A percentile compares a stretch with the other conserved stretches of the same genome.
Evolutionary conservation across 164 flowering plant species (phyloP).

Genomic region (Warburgia ugandensis): DNA sequence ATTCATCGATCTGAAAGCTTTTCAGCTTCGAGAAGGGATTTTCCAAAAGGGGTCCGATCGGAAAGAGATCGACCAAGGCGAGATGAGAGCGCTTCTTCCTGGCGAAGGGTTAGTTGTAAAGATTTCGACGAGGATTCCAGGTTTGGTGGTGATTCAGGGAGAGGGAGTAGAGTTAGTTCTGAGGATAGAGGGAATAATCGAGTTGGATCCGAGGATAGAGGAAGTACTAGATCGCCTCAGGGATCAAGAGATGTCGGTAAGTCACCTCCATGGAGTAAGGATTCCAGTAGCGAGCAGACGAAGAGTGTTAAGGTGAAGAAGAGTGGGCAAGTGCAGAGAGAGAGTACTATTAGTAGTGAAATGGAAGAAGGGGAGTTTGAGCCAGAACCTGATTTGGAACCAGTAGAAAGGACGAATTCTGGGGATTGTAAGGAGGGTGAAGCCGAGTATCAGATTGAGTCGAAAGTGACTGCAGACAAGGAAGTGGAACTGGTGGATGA

Average conservation of each 20-base stretch:
- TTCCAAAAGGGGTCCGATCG: slow-evolving; percentile 80
- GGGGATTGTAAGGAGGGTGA: slow-evolving; percentile 14
- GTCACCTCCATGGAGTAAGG: slow-evolving; percentile 41
- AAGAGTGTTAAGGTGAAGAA: slow-evolving; percentile 80
- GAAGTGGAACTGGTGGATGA: slow-evolving; percentile 12
- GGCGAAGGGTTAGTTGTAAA: slow-evolving; percentile 54
- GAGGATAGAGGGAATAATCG: slow-evolving; percentile 20
- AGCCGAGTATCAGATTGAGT: slow-evolving; percentile 10
- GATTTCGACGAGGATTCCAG: slow-evolving; percentile 38
- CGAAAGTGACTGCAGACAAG: slow-evolving; percentile 8
- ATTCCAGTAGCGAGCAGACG: slow-evolving; percentile 46
- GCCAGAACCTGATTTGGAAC: slow-evolving; percentile 40
- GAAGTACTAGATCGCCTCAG: slow-evolving; percentile 30
- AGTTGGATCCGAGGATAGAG: slow-evolving; percentile 28
- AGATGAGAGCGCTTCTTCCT: slow-evolving; percentile 53
- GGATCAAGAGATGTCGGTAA: slow-evolving; percentile 24
- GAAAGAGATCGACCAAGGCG: slow-evolving; percentile 65
- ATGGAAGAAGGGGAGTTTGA: slow-evolving; percentile 92
- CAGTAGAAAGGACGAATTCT: slow-evolving; percentile 15
- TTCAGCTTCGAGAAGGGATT: slow-evolving; percentile 57
- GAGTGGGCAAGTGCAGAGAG: slow-evolving; percentile 39
- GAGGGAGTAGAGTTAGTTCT: slow-evolving; percentile 29
- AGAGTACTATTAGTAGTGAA: slow-evolving; percentile 50
- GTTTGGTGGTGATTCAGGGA: slow-evolving; percentile 15
- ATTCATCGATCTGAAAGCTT: slow-evolving; percentile 70